Evolutionary conservation across 225 moss, liverwort and hornwort species (phyloP).

Genomic region (Pleurozium schreberi): DNA sequence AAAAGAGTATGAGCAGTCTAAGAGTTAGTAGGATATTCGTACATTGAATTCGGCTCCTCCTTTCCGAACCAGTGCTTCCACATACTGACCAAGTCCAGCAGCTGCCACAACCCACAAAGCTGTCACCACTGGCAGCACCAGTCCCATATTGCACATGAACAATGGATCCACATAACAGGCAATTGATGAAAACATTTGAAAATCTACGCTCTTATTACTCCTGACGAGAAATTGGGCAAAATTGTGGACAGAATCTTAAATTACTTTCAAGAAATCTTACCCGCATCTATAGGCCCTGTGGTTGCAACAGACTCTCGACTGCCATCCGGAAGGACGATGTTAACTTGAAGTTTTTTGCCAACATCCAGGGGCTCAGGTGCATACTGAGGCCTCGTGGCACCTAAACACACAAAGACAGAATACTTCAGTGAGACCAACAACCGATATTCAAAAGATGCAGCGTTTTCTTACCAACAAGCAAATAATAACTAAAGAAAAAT

Average conservation of each 20-base stretch:
- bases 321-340: slow-evolving; percentile 21
- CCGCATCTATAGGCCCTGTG: slow-evolving; percentile 27
- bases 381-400: slow-evolving; percentile 51
- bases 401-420: not conserved
- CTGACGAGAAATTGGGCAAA: not conserved
- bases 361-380: slow-evolving; percentile 49
- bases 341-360: slow-evolving; percentile 25
- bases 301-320: slow-evolving; percentile 16
- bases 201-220: not conserved
- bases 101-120: slow-evolving; percentile 20
- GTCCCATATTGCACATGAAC: not conserved
- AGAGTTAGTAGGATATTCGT: not conserved
- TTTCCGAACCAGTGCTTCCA: slow-evolving; percentile 38
- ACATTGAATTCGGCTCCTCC: slow-evolving; percentile 46
- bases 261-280: not conserved
- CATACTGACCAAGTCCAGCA: slow-evolving; percentile 37
- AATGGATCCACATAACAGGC: not conserved
- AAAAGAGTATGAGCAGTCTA: not conserved
- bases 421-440: not conserved
- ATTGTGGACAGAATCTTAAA: not conserved
- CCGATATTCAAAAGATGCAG: not conserved
- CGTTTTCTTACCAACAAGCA: not conserved
- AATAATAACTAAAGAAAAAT: not conserved
- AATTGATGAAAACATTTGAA: not conserved
- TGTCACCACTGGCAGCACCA: not conserved